These are phyloP conservation scores for Metschnikowia continentalis DNA, from an alignment of 805 yeast genomes.

Conservation along the genomic window DNA sequence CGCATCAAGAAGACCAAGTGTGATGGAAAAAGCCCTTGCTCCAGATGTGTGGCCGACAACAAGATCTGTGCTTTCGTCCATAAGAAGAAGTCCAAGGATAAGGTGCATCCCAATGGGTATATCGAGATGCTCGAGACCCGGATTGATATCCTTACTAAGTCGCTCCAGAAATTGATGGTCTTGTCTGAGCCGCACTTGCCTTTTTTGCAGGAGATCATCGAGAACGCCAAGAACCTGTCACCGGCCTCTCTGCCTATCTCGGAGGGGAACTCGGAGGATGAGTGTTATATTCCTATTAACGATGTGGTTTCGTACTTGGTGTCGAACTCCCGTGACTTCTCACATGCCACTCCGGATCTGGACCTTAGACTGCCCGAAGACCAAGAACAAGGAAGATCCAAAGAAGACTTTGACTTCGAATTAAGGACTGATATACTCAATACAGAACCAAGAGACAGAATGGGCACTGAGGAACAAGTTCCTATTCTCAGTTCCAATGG, in stretches of 20 bases:
- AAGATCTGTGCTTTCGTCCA: slow-evolving; percentile 58
- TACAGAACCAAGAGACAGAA: neutral
- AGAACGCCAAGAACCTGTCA: slow-evolving; percentile 9
- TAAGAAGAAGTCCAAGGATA: slow-evolving; percentile 50
- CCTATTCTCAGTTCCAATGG: neutral
- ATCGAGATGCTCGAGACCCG: slow-evolving; percentile 61
- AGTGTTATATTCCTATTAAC: slow-evolving; percentile 38
- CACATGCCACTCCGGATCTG: neutral
- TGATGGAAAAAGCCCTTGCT: slow-evolving; percentile 60
- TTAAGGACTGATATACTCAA: no score
- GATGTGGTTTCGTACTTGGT: slow-evolving; percentile 43
- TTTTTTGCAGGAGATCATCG: slow-evolving; percentile 21
- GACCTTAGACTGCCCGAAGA: neutral
- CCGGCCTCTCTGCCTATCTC: slow-evolving; percentile 1
- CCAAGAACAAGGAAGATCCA: neutral
- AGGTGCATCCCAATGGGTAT: slow-evolving; percentile 55
- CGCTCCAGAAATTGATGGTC: slow-evolving; percentile 41
- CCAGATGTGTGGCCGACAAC: slow-evolving; percentile 51
- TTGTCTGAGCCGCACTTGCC: slow-evolving; percentile 28
- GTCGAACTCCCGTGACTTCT: slow-evolving; percentile 17
- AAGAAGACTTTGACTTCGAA: no score
- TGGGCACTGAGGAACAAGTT: neutral
- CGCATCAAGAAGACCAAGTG: slow-evolving; percentile 61
- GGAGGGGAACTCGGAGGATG: slow-evolving; percentile 3
- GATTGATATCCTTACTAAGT: slow-evolving; percentile 46